phyloP scores from a whole-genome alignment of 2,329 filamentous ascomycete species.

The Nemania sp. region DNA sequence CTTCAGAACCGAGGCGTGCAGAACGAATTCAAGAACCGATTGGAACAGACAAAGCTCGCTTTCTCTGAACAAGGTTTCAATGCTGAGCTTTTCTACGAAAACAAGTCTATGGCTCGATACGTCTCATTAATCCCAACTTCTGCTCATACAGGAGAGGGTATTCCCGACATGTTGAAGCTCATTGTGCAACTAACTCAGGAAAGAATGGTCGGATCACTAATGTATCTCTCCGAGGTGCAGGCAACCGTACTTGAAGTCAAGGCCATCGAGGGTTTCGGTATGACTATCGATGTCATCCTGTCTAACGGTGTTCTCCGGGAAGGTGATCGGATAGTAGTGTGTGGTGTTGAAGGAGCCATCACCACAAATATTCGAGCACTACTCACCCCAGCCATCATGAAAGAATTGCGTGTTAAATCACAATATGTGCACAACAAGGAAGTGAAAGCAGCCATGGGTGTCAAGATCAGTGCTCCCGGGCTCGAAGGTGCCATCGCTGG shows the following conservation, averaged over 20 bases:
- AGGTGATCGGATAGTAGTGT: constrained; percentile 92
- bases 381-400: constrained; percentile 88
- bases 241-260: constrained; percentile 98
- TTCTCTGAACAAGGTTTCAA: constrained; percentile 98
- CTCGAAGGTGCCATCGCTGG: constrained; percentile 96
- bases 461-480: constrained; percentile 96
- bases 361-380: constrained; percentile 93
- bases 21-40: constrained; percentile 88
- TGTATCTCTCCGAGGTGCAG: constrained; percentile 98
- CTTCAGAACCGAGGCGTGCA: constrained; percentile 92
- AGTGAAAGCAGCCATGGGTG: constrained; percentile 96
- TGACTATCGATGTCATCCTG: constrained; percentile 95
- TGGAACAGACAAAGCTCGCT: constrained; percentile 88
- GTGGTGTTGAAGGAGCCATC: constrained; percentile 95
- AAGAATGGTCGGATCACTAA: constrained; percentile 93
- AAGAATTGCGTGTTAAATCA: constrained; percentile 93
- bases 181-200: constrained; percentile 91
- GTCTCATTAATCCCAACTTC: constrained; percentile 98
- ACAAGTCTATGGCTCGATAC: constrained; percentile 92
- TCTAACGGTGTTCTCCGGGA: constrained; percentile 94
- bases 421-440: constrained; percentile 99
- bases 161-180: constrained; percentile 97
- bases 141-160: constrained; percentile 97
- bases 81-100: constrained; percentile 94
- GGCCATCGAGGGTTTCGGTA: constrained; percentile 97